A percentile compares a stretch with the other conserved stretches of the same genome.
phyloP scores from a whole-genome alignment of 352 stramenopile genomes.

The Achlya hypogyna region DNA sequence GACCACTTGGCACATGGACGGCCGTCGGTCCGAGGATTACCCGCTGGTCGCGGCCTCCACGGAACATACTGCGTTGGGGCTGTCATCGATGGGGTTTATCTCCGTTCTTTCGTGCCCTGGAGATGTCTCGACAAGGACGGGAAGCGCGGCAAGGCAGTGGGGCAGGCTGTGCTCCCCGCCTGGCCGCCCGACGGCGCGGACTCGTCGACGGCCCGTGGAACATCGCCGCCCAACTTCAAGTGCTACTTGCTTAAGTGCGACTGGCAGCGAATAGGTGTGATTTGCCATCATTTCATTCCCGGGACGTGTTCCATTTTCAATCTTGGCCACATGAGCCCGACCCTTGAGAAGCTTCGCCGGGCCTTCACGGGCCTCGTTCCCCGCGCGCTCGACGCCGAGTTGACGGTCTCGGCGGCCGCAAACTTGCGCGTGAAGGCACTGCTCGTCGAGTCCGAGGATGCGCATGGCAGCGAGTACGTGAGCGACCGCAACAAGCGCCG shows the following conservation, averaged over 20 bases:
- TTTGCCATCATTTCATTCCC: not conserved
- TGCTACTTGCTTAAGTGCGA: not conserved
- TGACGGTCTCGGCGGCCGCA: not conserved
- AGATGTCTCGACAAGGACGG: too few species aligned
- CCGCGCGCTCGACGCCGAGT: slow-evolving; percentile 10
- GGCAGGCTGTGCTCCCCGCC: too few species aligned
- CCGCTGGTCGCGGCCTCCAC: too few species aligned
- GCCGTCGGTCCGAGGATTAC: too few species aligned
- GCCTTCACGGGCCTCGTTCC: slow-evolving; percentile 6
- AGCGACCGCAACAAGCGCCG: slow-evolving; percentile 92
- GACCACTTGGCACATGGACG: too few species aligned
- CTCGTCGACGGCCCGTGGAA: too few species aligned
- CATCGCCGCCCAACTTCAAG: not conserved
- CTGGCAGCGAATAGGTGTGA: not conserved
- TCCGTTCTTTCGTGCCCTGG: too few species aligned
- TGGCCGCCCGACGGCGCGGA: too few species aligned
- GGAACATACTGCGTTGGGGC: too few species aligned
- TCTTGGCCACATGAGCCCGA: not conserved
- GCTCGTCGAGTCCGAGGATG: slow-evolving; percentile 93
- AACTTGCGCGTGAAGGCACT: slow-evolving; percentile 67
- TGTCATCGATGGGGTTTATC: too few species aligned
- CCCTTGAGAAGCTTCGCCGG: slow-evolving; percentile 10
- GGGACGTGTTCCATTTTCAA: not conserved
- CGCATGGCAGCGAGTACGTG: slow-evolving; percentile 98
- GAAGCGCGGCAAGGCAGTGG: too few species aligned